Conservation (phyloP, 1,284 basidiomycete species). For the Pascua sp. region DNA sequence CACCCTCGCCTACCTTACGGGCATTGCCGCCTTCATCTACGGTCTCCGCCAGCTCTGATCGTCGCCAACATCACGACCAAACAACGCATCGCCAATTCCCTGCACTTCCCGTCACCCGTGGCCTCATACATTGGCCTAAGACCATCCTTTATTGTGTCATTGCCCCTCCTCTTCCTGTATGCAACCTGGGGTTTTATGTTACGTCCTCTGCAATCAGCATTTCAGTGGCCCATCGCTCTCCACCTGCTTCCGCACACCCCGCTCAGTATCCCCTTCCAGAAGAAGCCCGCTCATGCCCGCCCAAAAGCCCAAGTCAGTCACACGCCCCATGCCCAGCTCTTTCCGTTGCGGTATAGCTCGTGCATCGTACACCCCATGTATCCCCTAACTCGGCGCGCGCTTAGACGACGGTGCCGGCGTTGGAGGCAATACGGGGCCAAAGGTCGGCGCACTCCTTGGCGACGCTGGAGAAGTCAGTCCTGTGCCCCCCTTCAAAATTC, state of each 20-base stretch:
- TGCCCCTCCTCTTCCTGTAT: background rate
- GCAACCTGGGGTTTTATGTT: background rate
- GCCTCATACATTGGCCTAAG: no score
- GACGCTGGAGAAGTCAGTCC: slow-evolving; percentile 30
- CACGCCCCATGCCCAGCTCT: background rate
- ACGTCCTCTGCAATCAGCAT: no score
- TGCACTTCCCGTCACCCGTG: no score
- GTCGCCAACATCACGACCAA: background rate
- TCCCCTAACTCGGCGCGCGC: slow-evolving; percentile 12
- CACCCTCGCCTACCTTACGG: slow-evolving; percentile 34
- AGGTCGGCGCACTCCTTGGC: slow-evolving; percentile 71
- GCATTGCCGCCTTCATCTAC: slow-evolving; percentile 40
- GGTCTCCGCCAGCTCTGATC: slow-evolving; percentile 12
- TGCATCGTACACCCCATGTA: slow-evolving; percentile 25
- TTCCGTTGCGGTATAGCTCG: slow-evolving; percentile 15
- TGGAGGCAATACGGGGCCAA: slow-evolving; percentile 99
- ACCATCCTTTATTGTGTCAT: background rate
- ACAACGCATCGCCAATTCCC: no score
- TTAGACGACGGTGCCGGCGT: slow-evolving; percentile 95
- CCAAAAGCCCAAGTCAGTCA: background rate
- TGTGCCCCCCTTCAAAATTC: slow-evolving; percentile 72
- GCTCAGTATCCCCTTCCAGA: background rate
- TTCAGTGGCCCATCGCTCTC: background rate
- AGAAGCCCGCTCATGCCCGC: background rate
- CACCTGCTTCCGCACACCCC: background rate